Evolutionary conservation across 495 filamentous ascomycete genomes (phyloP).

Genomic region (Daldinia concentrica): DNA sequence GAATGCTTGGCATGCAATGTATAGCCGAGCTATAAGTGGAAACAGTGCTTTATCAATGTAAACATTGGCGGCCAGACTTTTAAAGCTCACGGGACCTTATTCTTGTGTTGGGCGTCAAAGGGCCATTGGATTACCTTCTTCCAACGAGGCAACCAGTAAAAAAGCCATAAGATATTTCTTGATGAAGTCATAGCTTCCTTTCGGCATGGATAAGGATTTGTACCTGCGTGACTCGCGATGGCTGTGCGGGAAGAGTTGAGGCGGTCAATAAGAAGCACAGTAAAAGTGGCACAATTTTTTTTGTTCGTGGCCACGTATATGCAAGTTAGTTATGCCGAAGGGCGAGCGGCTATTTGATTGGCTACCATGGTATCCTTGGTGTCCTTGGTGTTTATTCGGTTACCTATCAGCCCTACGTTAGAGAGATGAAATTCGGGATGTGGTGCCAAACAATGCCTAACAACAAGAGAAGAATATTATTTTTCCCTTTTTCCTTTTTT

Average conservation of each 20-base stretch:
- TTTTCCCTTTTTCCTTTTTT: not conserved
- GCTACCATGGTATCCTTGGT: not conserved
- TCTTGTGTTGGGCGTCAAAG: not conserved
- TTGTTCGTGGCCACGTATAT: constrained; percentile 37
- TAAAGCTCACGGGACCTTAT: not conserved
- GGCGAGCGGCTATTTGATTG: constrained; percentile 22
- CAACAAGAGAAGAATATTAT: not conserved
- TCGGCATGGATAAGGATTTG: constrained; percentile 8
- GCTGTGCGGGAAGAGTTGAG: constrained; percentile 7
- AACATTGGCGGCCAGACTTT: constrained; percentile 10
- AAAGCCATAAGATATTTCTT: not conserved
- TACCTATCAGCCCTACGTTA: constrained; percentile 34
- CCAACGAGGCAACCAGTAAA: constrained; percentile 13
- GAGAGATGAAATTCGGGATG: not conserved
- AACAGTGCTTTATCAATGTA: constrained; percentile 8
- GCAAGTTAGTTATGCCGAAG: constrained; percentile 18
- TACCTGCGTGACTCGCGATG: constrained; percentile 28
- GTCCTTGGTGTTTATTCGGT: constrained; percentile 9
- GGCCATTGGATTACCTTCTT: constrained; percentile 13
- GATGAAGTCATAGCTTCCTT: constrained; percentile 19
- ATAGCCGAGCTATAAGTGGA: constrained; percentile 5
- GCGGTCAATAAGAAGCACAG: constrained; percentile 7
- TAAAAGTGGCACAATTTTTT: constrained; percentile 25
- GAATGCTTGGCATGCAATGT: constrained; percentile 25
- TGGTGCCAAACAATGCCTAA: constrained; percentile 25